Evolutionary conservation across 805 yeast species (phyloP), one percentile per base, ranked within the genome.

Genomic region (Ogataea ganodermae): DNA sequence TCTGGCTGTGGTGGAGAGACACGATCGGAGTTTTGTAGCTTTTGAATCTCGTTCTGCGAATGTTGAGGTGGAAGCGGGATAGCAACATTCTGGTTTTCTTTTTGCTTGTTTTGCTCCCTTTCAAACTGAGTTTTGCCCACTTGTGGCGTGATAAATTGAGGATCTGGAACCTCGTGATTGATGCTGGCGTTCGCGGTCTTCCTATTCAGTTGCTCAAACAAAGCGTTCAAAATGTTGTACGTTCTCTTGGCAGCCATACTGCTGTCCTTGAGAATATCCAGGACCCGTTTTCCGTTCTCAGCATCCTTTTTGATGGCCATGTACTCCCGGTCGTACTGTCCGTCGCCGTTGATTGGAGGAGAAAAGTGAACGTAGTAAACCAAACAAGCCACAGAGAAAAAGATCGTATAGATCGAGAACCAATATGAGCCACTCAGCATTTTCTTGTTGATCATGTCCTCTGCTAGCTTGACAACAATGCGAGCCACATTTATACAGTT

Each of bases 371-470:
- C 85, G 62, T 89, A 89, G 59, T 84, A 88, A 14, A 88, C 86
- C 57, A 89, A 72, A 60, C 96, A 86, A 0, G 96, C 95, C 50
- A 89, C 89, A 2, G 95, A 83, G 67, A 88, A 89, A 63, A 89
- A 90, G 4, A 90, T 84, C 0, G 96, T 88, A 64, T 90, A 90
- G 60, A 87, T 86, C 6, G 94, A 83, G 61, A 89, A 90, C 96
- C 96, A 89, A 61, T 90, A 91, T 2, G 94, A 86, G 0, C 96
- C 96, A 53, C 83, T 80, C 32, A 90, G 70, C 65, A 88, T 73
- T 48, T 83, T 75, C 52, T 82, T 80, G 53, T 79, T 76, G 51
- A 86, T 82, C 89, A 90, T 81, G 59, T 85, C 89, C 56, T 86
- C 81, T 0, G 96, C 89, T 47, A 89, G 64, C 57, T 83, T 83